Percentiles rank a stretch among this genome's conserved stretches.
Conservation (phyloP, 1,284 basidiomycete genomes). For the Fomes fomentarius region DNA sequence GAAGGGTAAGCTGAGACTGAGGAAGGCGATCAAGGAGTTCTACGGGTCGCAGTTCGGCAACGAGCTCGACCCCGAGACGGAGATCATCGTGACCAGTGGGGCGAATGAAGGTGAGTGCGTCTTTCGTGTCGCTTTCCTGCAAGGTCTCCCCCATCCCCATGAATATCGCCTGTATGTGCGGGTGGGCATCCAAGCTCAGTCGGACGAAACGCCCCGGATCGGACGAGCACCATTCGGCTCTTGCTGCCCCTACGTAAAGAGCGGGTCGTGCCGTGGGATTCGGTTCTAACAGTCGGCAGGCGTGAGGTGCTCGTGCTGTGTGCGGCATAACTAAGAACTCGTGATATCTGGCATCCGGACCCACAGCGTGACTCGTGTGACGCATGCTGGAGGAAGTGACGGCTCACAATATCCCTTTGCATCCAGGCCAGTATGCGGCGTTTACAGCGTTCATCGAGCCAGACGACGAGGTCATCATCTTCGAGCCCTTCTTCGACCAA, state of each 20-base stretch:
- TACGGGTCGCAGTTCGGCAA: constrained; percentile 75
- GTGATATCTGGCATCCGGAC: neutral
- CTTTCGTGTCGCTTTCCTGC: neutral
- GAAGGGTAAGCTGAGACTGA: constrained; percentile 82
- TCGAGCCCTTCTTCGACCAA: constrained; percentile 98
- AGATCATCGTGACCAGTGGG: constrained; percentile 73
- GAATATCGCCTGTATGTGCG: too few species aligned
- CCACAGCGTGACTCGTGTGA: neutral
- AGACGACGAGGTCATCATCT: constrained; percentile 96
- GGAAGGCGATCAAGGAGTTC: constrained; percentile 83
- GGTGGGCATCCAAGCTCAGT: too few species aligned
- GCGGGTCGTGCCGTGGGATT: too few species aligned
- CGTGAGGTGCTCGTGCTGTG: too few species aligned
- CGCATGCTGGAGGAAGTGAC: neutral
- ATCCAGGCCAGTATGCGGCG: constrained; percentile 83
- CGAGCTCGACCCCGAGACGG: constrained; percentile 73
- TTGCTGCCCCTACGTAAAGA: too few species aligned
- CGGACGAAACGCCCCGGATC: too few species aligned
- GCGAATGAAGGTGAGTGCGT: constrained; percentile 84
- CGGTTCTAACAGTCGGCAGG: too few species aligned
- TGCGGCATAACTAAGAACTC: too few species aligned
- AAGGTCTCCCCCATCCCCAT: too few species aligned
- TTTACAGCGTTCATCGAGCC: constrained; percentile 86
- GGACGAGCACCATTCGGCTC: too few species aligned
- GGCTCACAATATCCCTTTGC: neutral